Base-by-base conservation (phyloP, 306 rosid genomes). In the Corylus heterophylla region DNA sequence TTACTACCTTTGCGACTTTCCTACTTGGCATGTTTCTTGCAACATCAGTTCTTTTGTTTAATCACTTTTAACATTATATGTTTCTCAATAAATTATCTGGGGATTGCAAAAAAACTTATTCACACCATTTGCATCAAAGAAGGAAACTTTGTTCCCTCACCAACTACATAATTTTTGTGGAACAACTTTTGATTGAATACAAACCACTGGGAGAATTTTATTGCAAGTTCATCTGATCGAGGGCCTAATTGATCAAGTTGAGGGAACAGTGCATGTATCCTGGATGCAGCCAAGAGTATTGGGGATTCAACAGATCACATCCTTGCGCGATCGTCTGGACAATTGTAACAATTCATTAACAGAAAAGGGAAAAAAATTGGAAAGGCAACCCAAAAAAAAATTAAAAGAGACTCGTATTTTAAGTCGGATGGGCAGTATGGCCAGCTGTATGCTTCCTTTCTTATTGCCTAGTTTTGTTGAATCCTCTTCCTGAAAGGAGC, bases 231-330 rank as follows among this genome's bases (percentile, higher is more conserved):
- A 93, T 87, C 87, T 96, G 85, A 96, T 96, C 51, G 98, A 96
- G 88, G 98, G 99, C 76, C 91, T 93, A 76, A 93, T 96, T 20
- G 98, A 96, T 85, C 98, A 96, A 87, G 99, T 93, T 31, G 98
- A 93, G 27, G 97, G 92, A 67, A 93, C 98, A 0, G 97, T 96
- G 55, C 97, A 96, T 47, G 98, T 96, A 80, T 91, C 99, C 25
- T 22, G 25, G 25, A 22, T 22, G 25, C 25, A 22, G 25, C 25
- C 25, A 22, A 22, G 25, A 22, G 25, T 22, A 22, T 22, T 22
- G 25, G 25, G 25, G 25, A 22, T 22, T 22, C 25, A 0, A 22
- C 25, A 22, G 25, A 22, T 22, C 25, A 22, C 25, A 22, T 22
- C 25, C 25, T 22, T 22, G 25, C 25, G 0, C 25, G 25, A 22